Evolutionary conservation across 129 eudicot species (phyloP), one percentile per base, ranked within the genome.

Genomic region (Flaveria trinervia): DNA sequence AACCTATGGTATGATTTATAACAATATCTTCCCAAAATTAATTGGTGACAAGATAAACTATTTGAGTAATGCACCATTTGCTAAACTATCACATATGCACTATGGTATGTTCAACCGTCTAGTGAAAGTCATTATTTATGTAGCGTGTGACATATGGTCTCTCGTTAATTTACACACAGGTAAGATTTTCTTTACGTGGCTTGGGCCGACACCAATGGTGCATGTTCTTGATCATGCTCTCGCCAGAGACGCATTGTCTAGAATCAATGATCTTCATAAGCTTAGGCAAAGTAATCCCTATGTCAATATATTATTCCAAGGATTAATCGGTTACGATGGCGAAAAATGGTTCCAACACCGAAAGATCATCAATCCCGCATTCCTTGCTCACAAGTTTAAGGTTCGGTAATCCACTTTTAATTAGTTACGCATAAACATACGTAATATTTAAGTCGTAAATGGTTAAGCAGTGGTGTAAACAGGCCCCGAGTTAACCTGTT

Each of bases 341-440:
- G 84, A 68, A 9, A 81, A 81, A 68, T 81, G 84, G 84, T 60
- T 45, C 65, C 68, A 81, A 69, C 84, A 81, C 59, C 50, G 80
- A 68, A 81, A 66, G 70, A 81, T 81, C 56, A 74, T 81, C 84
- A 81, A 74, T 9, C 84, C 84, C 1, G 84, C 84, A 2, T 81
- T 81, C 84, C 76, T 45, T 50, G 55, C 71, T 25, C 80, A 75
- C 57, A 81, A 75, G 50, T 49, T 81, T 50, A 81, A 81, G 84
- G 84, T 81, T 81, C 0, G 25, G 16, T 46, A 5, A 36, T 5
- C 7, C 41, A 7, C 41, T 36, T 36, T 7, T 36, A 36, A 36
- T 36, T 36, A 36, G 5, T 36, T 36, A 5, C 41, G 7, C 1
- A 36, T 36, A 5, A 36, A 0, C 41, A 36, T 36, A 36, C 41